A percentile compares a stretch with the other conserved stretches of the same genome.
phyloP scores from a whole-genome alignment of 495 filamentous ascomycete genomes.

The Parachaetomium inaequale region DNA sequence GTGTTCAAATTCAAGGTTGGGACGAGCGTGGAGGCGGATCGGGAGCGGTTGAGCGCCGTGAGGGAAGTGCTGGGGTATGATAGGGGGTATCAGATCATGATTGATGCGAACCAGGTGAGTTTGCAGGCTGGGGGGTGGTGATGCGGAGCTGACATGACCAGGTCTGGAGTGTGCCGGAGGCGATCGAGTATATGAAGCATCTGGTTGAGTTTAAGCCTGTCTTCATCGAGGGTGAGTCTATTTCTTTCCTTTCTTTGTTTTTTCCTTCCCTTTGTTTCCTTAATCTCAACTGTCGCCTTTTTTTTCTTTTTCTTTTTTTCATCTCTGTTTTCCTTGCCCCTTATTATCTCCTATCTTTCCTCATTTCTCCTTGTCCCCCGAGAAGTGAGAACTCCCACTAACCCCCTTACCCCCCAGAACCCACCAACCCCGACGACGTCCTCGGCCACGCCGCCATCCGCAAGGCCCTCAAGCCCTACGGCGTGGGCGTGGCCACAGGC shows the following conservation, averaged over 20 bases:
- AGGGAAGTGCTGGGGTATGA: slow-evolving; percentile 81
- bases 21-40: slow-evolving; percentile 64
- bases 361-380: too few species aligned
- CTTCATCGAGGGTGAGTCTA: slow-evolving; percentile 67
- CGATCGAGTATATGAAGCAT: slow-evolving; percentile 79
- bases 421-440: slow-evolving; percentile 86
- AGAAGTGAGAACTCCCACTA: neutral
- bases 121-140: neutral
- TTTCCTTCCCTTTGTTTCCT: too few species aligned
- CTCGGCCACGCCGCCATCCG: slow-evolving; percentile 81
- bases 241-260: neutral
- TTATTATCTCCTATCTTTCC: too few species aligned
- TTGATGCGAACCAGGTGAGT: slow-evolving; percentile 67
- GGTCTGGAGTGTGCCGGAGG: slow-evolving; percentile 87
- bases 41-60: slow-evolving; percentile 64
- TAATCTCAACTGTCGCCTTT: neutral
- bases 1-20: slow-evolving; percentile 95
- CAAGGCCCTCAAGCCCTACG: slow-evolving; percentile 67
- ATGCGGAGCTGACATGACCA: slow-evolving; percentile 39
- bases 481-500: slow-evolving; percentile 83
- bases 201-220: slow-evolving; percentile 83
- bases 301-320: neutral
- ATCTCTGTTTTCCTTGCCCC: too few species aligned
- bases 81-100: slow-evolving; percentile 81
- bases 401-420: slow-evolving; percentile 47